Base-by-base conservation (phyloP, 1,284 basidiomycete genomes). In the Ustilago nuda region DNA sequence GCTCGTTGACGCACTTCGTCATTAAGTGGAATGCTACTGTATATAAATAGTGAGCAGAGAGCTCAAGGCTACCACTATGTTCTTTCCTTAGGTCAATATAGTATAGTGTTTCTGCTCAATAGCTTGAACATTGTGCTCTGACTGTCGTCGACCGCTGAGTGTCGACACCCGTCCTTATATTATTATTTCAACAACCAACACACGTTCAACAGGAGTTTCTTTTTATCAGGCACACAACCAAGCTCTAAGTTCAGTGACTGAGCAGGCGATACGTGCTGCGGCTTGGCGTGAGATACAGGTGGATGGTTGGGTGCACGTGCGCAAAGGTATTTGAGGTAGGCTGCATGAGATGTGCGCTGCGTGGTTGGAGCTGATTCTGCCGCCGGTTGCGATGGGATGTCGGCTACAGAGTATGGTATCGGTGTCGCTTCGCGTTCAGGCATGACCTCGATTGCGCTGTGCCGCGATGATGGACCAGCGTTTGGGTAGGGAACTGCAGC, bases 321-420 rank as follows among this genome's bases (percentile, higher is more conserved):
- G 61, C 72, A 76, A 11, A 78, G 56, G 39, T 69, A 52, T 35
- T 68, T 61, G 51, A 78, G 61, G 53, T 78, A 78, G 13, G 66
- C 68, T 23, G 72, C 65, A 36, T 78, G 72, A 8, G 76, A 78
- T 9, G 63, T 68, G 8, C n/a, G 56, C 8, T 54, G 54, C 9
- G 45, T 8, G 23, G 62, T 9, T 1, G 59, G 15, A 8, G 36
- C 13, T 8, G 57, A 19, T n/a, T 32, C 9, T 19, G 9, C 32
- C 13, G 35, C 33, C 30, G 23, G 41, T 17, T 33, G 62, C 43
- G 62, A 17, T 51, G 55, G 3, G 15, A 32, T 27, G 36, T 23
- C 36, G 45, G 54, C 27, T 12, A 46, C 36, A 17, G 59, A 57
- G 3, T 48, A 52, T 17, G 58, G 65, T 9, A 64, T 68, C 2